Base-by-base conservation (phyloP, 1,284 basidiomycete genomes). In the Phellopilus nigrolimitatus region DNA sequence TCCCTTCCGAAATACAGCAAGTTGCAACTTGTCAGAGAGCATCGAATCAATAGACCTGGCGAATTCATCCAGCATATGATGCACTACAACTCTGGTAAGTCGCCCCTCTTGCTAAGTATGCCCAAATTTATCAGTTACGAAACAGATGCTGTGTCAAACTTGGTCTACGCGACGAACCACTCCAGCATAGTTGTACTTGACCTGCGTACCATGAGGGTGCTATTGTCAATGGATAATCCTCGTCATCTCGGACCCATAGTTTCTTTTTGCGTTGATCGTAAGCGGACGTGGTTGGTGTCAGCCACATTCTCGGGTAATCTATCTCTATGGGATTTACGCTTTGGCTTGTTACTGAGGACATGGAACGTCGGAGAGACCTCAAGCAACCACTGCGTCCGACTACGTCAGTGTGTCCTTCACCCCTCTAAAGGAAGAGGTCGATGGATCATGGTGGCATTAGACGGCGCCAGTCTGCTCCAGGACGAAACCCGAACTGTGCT, bases 321-420 rank as follows among this genome's bases (percentile, higher is more conserved):
- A 5, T 83, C 85, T 2, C 74, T 98, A 1, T 98, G 95, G 94
- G 95, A 99, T 68, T 78, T 94, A 46, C 83, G 95, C 2, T 98
- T 98, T 59, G 91, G 92, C 0, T 71, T 98, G n/a, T 70, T 89
- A 4, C 71, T 98, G 59, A 87, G 88, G 64, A 88, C 82, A 45
- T 97, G 95, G 95, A 80, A 82, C 57, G 82, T 84, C 0, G 83
- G 82, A n/a, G 72, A 74, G 8, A 72, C 82, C 0, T 72, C 76
- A 9, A 70, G 69, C 0, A 78, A 15, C 19, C 36, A 70, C 43
- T 70, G 72, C 10, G 75, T 72, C 2, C 74, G 79, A 13, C 78
- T 92, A 21, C 76, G 88, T 55, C 80, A 89, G 60, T 83, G 85
- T 57, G 76, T 74, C 4, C 71, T 93, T 0, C 94, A 97, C 62